Evolutionary conservation across 352 stramenopile species (phyloP), one percentile per base, ranked within the genome.

Genomic region (Elongisporangium undulatum): DNA sequence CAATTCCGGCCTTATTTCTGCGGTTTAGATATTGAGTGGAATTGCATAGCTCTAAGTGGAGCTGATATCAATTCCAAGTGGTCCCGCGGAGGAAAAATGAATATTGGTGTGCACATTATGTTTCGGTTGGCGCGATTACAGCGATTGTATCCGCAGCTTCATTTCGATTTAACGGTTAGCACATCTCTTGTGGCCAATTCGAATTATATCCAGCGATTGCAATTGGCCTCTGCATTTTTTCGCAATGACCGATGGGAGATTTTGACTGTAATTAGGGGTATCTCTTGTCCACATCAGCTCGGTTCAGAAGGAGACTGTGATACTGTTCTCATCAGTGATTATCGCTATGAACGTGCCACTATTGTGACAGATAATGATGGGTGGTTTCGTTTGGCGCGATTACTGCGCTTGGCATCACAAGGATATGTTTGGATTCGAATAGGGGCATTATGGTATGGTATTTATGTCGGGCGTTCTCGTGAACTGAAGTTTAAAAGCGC

Each of bases 401-500:
- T 62, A 2, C 55, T 88, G 20, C 76, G 75, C n/a, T 68, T 62
- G 1, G 10, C 50, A 0, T 67, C 67, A 0, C 79, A 89, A 34
- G 0, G 38, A 0, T 89, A 82, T 48, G 68, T 89, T 7, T 89
- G 79, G 79, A 23, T 81, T 49, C 74, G 78, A 4, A 38, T 83
- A 12, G 1, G 49, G 1, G 50, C 68, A 3, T 48, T 86, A 10
- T 54, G 38, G 26, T 29, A 22, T 12, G 68, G 65, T 7, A 72
- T 65, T 53, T 65, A 68, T n/a, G n/a, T 24, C 2, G 64, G 63
- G 7, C 51, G 64, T 49, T 19, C 17, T 6, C 17, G 24, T 2
- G 67, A 78, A 53, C 20, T 20, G 12, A 69, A 63, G 24, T 56
- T 64, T 22, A 12, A 8, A 19, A 21, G 1, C 12, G 17, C 51